Evolutionary conservation across 2,329 filamentous ascomycete species (phyloP).

Genomic region (Dactylonectria macrodidyma): DNA sequence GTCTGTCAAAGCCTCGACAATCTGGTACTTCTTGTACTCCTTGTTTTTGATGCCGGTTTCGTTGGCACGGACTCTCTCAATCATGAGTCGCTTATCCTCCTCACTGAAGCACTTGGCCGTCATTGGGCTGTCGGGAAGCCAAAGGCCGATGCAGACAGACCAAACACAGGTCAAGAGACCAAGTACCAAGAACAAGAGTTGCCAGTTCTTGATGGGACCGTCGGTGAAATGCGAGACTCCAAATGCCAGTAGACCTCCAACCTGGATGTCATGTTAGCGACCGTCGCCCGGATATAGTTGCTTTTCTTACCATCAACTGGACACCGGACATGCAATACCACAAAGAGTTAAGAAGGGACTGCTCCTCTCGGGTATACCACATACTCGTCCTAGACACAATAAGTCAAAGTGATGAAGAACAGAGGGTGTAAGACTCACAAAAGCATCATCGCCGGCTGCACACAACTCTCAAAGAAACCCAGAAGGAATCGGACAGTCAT

Average conservation of each 20-base stretch:
- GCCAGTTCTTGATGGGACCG: slow-evolving; percentile 49
- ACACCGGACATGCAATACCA: slow-evolving; percentile 55
- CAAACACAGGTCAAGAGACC: slow-evolving; percentile 55
- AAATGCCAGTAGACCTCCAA: slow-evolving; percentile 58
- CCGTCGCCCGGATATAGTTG: not conserved
- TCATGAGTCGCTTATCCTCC: slow-evolving; percentile 52
- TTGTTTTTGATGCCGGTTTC: slow-evolving; percentile 56
- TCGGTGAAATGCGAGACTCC: slow-evolving; percentile 51
- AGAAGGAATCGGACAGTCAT: slow-evolving; percentile 59
- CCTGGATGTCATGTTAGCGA: slow-evolving; percentile 1
- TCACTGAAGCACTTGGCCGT: slow-evolving; percentile 65
- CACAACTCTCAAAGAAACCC: slow-evolving; percentile 62
- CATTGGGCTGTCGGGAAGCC: slow-evolving; percentile 66
- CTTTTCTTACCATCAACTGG: slow-evolving; percentile 48
- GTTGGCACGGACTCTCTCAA: slow-evolving; percentile 53
- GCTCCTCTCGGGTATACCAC: slow-evolving; percentile 38
- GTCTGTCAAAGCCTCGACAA: slow-evolving; percentile 56
- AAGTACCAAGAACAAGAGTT: slow-evolving; percentile 60
- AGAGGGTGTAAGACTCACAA: slow-evolving; percentile 42
- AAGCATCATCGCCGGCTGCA: slow-evolving; percentile 62
- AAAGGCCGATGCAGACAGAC: slow-evolving; percentile 54
- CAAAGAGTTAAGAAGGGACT: slow-evolving; percentile 33
- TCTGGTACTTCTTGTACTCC: slow-evolving; percentile 53
- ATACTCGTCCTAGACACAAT: slow-evolving; percentile 19
- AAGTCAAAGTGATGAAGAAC: not conserved